phyloP scores from a whole-genome alignment of 345 rosid species.

The Limnanthes douglasii region DNA sequence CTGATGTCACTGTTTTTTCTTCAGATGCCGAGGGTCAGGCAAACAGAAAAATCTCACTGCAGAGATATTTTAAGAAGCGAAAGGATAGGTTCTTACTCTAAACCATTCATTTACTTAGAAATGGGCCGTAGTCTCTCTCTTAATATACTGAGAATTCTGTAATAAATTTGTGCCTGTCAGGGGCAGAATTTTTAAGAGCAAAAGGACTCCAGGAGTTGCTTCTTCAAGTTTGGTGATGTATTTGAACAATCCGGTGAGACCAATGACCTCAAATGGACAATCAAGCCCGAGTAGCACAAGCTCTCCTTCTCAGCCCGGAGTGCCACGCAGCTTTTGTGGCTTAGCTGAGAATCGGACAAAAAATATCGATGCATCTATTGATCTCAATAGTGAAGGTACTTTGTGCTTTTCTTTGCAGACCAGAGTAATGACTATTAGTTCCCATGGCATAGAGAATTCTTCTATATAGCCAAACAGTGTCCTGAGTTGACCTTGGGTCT shows the following conservation, averaged over 20 bases:
- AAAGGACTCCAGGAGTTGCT: constrained; percentile 34
- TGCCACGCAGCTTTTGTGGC: constrained; percentile 11
- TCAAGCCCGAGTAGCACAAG: constrained; percentile 15
- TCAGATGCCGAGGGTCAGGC: constrained; percentile 60
- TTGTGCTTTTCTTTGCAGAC: too few species aligned
- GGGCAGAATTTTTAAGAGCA: constrained; percentile 40
- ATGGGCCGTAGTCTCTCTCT: background rate
- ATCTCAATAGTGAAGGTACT: constrained; percentile 53
- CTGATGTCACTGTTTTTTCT: too few species aligned
- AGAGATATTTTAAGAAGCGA: constrained; percentile 60
- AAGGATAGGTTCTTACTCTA: constrained; percentile 51
- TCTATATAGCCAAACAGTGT: too few species aligned
- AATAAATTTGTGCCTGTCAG: constrained; percentile 13
- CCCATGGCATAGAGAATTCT: too few species aligned
- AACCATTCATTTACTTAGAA: constrained; percentile 1
- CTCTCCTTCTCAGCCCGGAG: constrained; percentile 30
- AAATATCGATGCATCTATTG: constrained; percentile 28
- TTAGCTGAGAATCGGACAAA: constrained; percentile 28
- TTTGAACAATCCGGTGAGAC: constrained; percentile 28
- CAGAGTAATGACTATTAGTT: too few species aligned
- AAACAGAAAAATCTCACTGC: constrained; percentile 49
- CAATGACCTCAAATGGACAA: constrained; percentile 36
- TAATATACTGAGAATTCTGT: too few species aligned
- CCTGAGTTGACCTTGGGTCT: too few species aligned
- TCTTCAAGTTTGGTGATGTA: constrained; percentile 40